Conservation (phyloP, 1,284 basidiomycete genomes). For the Cerioporus squamosus region DNA sequence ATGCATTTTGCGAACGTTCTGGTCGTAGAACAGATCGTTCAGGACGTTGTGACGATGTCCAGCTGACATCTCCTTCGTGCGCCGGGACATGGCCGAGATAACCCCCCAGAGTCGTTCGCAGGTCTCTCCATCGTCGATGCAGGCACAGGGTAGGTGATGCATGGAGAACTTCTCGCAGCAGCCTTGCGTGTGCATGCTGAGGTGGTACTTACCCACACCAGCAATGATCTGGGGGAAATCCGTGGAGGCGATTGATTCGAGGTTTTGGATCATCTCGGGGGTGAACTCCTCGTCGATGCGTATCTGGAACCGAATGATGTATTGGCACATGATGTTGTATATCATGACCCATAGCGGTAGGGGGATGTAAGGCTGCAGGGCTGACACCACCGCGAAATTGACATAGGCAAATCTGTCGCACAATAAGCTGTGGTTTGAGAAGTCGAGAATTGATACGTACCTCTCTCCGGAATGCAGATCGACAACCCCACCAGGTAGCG, state of each 20-base stretch:
- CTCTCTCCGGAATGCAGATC: conserved; percentile 1
- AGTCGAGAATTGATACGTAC: neutral
- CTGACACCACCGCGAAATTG: conserved; percentile 9
- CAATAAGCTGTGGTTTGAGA: neutral
- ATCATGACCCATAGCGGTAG: neutral
- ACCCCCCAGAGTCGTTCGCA: conserved; percentile 24
- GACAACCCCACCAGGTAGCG: conserved; percentile 2
- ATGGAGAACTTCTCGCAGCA: conserved; percentile 25
- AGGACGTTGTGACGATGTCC: conserved; percentile 27
- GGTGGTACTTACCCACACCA: conserved; percentile 28
- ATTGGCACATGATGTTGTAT: conserved; percentile 21
- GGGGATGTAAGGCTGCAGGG: neutral
- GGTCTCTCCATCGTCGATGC: conserved; percentile 24
- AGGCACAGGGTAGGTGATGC: conserved; percentile 19
- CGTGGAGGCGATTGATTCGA: neutral
- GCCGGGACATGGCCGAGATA: conserved; percentile 10
- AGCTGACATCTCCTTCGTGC: conserved; percentile 26
- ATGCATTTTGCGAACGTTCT: neutral
- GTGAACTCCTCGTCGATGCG: neutral
- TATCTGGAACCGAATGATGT: conserved; percentile 1
- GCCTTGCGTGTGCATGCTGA: conserved; percentile 17
- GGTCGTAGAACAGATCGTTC: conserved; percentile 16
- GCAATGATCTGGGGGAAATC: conserved; percentile 1
- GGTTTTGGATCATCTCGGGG: neutral
- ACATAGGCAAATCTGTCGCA: conserved; percentile 5